Conservation (phyloP, 768 basidiomycete species). For the Pleurotus platypus region DNA sequence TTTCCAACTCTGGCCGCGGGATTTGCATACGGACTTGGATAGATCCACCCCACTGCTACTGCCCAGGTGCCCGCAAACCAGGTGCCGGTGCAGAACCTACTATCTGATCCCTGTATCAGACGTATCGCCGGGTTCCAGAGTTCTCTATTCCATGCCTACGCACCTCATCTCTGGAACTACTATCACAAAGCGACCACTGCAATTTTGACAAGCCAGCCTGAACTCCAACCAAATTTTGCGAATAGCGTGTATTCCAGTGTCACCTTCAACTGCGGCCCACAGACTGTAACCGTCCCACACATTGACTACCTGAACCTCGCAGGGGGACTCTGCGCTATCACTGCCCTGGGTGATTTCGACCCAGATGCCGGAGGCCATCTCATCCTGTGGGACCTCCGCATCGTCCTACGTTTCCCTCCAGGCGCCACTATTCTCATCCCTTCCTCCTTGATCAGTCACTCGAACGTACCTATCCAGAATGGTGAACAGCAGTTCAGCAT, state of each 20-base stretch:
- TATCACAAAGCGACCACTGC: neutral
- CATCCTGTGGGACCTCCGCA: constrained; percentile 14
- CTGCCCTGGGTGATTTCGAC: constrained; percentile 11
- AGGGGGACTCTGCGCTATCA: constrained; percentile 11
- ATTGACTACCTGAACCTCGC: constrained; percentile 9
- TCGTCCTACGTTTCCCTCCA: too few species aligned
- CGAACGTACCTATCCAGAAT: constrained; percentile 7
- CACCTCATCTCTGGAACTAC: neutral
- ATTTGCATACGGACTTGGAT: neutral
- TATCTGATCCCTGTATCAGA: neutral
- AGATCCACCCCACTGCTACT: neutral
- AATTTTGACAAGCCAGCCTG: neutral
- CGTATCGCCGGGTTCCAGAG: neutral
- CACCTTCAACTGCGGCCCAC: constrained; percentile 11
- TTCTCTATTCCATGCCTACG: neutral
- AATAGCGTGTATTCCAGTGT: neutral
- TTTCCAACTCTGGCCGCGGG: neutral
- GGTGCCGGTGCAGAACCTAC: neutral
- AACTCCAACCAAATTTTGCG: constrained; percentile 6
- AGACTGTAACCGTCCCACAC: neutral
- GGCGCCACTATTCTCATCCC: constrained; percentile 18
- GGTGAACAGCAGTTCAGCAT: constrained; percentile 13
- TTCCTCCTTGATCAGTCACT: constrained; percentile 15
- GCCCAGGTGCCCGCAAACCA: neutral
- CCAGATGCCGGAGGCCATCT: constrained; percentile 16